Percentiles rank a stretch among this genome's conserved stretches.
phyloP scores from a whole-genome alignment of 768 basidiomycete species.

The Trametes maxima region DNA sequence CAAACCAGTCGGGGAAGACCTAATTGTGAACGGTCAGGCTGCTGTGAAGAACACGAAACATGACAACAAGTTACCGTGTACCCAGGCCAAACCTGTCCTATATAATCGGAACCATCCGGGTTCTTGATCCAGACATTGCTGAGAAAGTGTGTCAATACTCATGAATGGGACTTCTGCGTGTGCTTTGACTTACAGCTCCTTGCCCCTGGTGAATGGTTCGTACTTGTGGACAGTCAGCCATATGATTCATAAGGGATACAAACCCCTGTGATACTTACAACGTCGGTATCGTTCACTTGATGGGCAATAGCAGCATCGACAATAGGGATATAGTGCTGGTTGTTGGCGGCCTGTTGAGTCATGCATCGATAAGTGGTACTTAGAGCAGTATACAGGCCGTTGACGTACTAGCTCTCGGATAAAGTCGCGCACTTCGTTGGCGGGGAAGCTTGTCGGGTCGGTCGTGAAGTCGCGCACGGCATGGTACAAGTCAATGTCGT shows the following conservation, averaged over 20 bases:
- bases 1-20: slow-evolving; percentile 67
- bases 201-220: slow-evolving; percentile 63
- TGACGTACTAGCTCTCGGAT: slow-evolving; percentile 56
- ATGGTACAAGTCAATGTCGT: slow-evolving; percentile 75
- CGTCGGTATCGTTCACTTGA: slow-evolving; percentile 58
- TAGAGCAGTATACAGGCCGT: background rate
- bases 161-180: background rate
- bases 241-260: background rate
- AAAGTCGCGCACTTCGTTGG: slow-evolving; percentile 52
- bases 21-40: slow-evolving; percentile 12
- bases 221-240: slow-evolving; percentile 44
- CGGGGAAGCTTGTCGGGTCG: slow-evolving; percentile 65
- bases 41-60: background rate
- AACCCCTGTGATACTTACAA: slow-evolving; percentile 43
- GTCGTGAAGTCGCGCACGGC: slow-evolving; percentile 69
- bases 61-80: slow-evolving; percentile 49
- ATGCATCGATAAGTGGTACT: background rate
- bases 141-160: background rate
- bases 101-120: slow-evolving; percentile 68
- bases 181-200: slow-evolving; percentile 48
- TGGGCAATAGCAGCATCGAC: slow-evolving; percentile 65
- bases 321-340: slow-evolving; percentile 68
- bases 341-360: slow-evolving; percentile 38
- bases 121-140: slow-evolving; percentile 75
- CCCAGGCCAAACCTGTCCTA: slow-evolving; percentile 82